Conservation (phyloP, 1,284 basidiomycete genomes). For the Sporisorium scitamineum region DNA sequence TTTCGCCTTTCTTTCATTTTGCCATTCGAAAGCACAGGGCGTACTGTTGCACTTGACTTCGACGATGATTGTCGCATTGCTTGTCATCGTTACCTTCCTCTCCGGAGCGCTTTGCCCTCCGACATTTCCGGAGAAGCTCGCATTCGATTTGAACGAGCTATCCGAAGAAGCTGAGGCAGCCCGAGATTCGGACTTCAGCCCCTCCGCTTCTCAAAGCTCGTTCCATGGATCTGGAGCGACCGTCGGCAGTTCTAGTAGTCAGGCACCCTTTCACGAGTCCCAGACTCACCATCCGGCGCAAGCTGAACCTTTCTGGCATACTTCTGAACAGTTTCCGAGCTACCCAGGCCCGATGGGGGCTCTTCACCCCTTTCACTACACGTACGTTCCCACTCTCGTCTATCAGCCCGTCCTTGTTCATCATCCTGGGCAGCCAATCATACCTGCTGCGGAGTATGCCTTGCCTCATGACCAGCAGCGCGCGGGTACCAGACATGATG, state of each 20-base stretch:
- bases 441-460: neutral
- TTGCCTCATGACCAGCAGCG: too few species aligned
- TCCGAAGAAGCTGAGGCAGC: neutral
- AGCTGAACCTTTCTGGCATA: neutral
- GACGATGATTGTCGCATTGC: neutral
- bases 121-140: neutral
- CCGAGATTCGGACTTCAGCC: neutral
- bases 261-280: neutral
- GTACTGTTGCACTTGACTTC: neutral
- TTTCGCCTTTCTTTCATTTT: neutral
- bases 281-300: neutral
- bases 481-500: neutral
- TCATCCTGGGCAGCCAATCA: neutral
- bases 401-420: neutral
- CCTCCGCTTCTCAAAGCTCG: neutral
- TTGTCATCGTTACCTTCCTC: neutral
- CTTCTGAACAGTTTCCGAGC: neutral
- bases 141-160: conserved; percentile 9
- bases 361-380: neutral
- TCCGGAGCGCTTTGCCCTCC: neutral
- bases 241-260: neutral
- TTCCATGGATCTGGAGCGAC: neutral
- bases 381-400: neutral
- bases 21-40: neutral
- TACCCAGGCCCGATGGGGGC: neutral